A percentile compares a stretch with the other conserved stretches of the same genome.
Conservation (phyloP, 345 rosid genomes). For the Citrus cavaleriei region DNA sequence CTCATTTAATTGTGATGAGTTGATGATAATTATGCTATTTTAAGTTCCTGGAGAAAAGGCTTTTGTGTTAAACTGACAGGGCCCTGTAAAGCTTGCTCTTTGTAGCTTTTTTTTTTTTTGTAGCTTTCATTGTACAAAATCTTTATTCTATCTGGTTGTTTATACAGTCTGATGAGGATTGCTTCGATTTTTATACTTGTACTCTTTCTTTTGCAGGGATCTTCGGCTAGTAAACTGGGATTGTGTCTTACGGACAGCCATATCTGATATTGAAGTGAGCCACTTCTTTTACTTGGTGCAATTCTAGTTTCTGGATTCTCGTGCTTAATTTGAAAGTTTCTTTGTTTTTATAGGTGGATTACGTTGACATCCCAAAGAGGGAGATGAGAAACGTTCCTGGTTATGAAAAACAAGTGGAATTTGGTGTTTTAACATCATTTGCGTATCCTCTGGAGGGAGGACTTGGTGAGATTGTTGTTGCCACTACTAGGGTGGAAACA, state of each 20-base stretch:
- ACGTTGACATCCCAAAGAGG: slow-evolving; percentile 68
- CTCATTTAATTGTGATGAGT: background rate
- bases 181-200: background rate
- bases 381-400: slow-evolving; percentile 70
- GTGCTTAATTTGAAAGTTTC: slow-evolving; percentile 18
- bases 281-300: slow-evolving; percentile 10
- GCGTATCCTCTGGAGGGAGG: slow-evolving; percentile 84
- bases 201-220: slow-evolving; percentile 50
- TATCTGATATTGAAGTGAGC: slow-evolving; percentile 87
- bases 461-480: slow-evolving; percentile 86
- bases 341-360: slow-evolving; percentile 62
- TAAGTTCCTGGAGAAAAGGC: background rate
- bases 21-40: background rate
- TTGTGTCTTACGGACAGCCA: slow-evolving; percentile 74
- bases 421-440: slow-evolving; percentile 88
- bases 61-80: background rate
- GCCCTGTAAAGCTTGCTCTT: background rate
- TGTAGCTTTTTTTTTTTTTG: background rate
- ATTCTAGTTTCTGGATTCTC: slow-evolving; percentile 12
- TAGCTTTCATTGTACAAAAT: background rate
- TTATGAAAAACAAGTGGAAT: slow-evolving; percentile 79
- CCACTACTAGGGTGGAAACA: slow-evolving; percentile 96
- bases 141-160: background rate
- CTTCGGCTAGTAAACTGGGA: slow-evolving; percentile 89
- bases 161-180: background rate